A percentile compares a stretch with the other conserved stretches of the same genome.
These are phyloP conservation scores for Phoma sp. DNA, from an alignment of 2,329 filamentous ascomycete species.

Conservation along the genomic window DNA sequence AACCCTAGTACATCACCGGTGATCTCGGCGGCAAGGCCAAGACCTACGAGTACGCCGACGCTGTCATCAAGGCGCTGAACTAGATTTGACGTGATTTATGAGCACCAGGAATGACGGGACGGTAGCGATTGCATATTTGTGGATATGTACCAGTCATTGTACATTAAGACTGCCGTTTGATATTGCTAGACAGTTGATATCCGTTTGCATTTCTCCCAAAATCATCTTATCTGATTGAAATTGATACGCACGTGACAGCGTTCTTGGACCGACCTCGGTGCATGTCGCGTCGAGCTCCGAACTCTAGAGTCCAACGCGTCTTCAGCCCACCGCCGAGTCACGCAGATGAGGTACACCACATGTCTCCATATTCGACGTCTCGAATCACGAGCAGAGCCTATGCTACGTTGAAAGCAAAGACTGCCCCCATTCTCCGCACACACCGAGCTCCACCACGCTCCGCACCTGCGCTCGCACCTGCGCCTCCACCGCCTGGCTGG, in stretches of 20 bases:
- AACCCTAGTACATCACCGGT: conserved; percentile 75
- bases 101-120: conserved; percentile 33
- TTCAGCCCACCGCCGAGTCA: background rate
- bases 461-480: conserved; percentile 1
- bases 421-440: background rate
- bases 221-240: conserved; percentile 23
- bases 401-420: conserved; percentile 2
- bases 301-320: conserved; percentile 1
- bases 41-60: conserved; percentile 90
- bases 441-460: conserved; percentile 6
- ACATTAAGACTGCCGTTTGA: conserved; percentile 43
- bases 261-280: conserved; percentile 7
- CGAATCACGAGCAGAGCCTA: conserved; percentile 1
- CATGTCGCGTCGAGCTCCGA: conserved; percentile 16
- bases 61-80: conserved; percentile 76
- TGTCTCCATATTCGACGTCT: background rate
- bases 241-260: conserved; percentile 18
- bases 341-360: background rate
- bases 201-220: conserved; percentile 10
- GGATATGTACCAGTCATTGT: conserved; percentile 48
- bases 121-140: conserved; percentile 46
- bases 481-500: conserved; percentile 15
- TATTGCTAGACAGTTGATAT: conserved; percentile 28
- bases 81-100: conserved; percentile 39
- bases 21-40: conserved; percentile 96